Percentiles rank a stretch among this genome's conserved stretches.
Conservation (phyloP, 2,329 filamentous ascomycete genomes). For the Ceratocystis harringtonii region DNA sequence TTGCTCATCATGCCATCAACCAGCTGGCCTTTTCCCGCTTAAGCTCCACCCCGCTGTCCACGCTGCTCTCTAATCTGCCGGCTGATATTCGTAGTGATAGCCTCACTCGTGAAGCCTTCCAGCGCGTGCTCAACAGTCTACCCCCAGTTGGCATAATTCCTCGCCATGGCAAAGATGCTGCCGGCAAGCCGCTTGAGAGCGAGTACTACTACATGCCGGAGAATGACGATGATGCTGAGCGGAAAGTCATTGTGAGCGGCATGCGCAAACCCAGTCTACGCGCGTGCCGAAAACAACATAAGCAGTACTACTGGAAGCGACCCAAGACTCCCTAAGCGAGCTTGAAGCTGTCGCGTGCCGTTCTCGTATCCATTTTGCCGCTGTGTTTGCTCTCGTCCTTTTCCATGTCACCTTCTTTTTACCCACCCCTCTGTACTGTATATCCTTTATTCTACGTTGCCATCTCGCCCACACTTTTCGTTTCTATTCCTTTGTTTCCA, state of each 20-base stretch:
- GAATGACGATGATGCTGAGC: slow-evolving; percentile 61
- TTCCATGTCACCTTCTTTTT: neutral
- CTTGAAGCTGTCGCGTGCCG: neutral
- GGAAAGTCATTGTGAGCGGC: slow-evolving; percentile 69
- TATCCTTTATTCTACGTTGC: slow-evolving; percentile 1
- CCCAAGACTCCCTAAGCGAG: slow-evolving; percentile 41
- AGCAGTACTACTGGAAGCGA: slow-evolving; percentile 63
- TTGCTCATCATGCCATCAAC: slow-evolving; percentile 82
- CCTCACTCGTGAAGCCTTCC: slow-evolving; percentile 49
- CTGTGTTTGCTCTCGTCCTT: neutral
- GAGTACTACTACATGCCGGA: slow-evolving; percentile 96
- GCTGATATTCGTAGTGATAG: slow-evolving; percentile 39
- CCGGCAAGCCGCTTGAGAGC: slow-evolving; percentile 82
- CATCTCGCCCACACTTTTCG: neutral
- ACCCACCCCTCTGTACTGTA: slow-evolving; percentile 6
- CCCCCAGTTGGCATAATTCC: slow-evolving; percentile 75
- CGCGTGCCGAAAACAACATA: slow-evolving; percentile 87
- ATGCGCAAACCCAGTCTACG: slow-evolving; percentile 78
- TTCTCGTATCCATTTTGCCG: neutral
- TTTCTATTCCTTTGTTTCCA: neutral
- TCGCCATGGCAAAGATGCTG: slow-evolving; percentile 87
- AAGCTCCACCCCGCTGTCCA: slow-evolving; percentile 78
- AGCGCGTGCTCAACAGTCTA: slow-evolving; percentile 55
- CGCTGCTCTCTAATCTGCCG: slow-evolving; percentile 77
- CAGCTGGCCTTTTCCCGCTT: slow-evolving; percentile 90